A percentile compares a stretch with the other conserved stretches of the same genome.
phyloP scores from a whole-genome alignment of 768 basidiomycete species.

The Psilocybe azurescens region DNA sequence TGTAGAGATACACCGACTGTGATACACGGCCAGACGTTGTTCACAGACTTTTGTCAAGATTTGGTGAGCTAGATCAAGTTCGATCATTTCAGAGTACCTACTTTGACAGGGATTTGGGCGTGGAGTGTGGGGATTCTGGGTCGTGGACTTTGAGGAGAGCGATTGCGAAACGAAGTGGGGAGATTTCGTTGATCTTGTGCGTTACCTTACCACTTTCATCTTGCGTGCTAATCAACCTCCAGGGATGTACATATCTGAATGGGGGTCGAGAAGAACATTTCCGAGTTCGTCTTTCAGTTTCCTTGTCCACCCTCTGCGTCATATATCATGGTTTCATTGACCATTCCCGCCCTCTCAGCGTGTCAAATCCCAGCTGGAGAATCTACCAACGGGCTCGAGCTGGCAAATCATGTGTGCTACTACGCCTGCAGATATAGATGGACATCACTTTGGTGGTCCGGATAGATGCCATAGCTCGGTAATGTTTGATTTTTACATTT shows the following conservation, averaged over 20 bases:
- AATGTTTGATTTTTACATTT: neutral
- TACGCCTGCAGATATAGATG: slow-evolving; percentile 32
- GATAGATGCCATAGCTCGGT: slow-evolving; percentile 27
- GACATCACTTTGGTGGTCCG: slow-evolving; percentile 28
- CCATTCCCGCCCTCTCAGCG: slow-evolving; percentile 14
- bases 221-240: neutral
- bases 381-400: slow-evolving; percentile 29
- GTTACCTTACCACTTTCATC: neutral
- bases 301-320: too few species aligned
- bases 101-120: slow-evolving; percentile 28
- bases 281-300: slow-evolving; percentile 14
- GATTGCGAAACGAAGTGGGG: slow-evolving; percentile 34
- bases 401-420: slow-evolving; percentile 39
- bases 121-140: slow-evolving; percentile 36
- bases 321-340: too few species aligned
- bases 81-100: neutral
- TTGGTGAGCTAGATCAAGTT: slow-evolving; percentile 22
- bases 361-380: slow-evolving; percentile 28
- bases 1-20: slow-evolving; percentile 30
- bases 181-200: slow-evolving; percentile 31
- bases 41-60: slow-evolving; percentile 33
- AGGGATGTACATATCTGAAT: slow-evolving; percentile 23
- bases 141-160: slow-evolving; percentile 29
- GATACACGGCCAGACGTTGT: slow-evolving; percentile 28
- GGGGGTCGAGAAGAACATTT: neutral